Base-by-base conservation (phyloP, 345 rosid species). In the Salix viminalis region DNA sequence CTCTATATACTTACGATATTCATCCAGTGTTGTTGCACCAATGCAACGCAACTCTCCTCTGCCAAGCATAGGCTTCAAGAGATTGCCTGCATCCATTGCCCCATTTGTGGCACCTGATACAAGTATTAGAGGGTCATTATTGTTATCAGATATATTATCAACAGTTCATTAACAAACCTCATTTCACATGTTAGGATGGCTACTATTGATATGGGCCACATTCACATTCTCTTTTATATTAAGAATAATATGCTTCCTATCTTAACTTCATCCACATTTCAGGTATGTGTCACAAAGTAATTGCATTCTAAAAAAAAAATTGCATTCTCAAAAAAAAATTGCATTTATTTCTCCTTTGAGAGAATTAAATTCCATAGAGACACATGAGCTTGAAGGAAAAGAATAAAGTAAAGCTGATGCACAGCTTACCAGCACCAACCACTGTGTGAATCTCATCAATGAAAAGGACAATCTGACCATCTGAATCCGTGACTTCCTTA, bases 401-500 rank as follows among this genome's bases (percentile, higher is more conserved):
- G 42, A 34, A 60, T 42, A 56, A 52, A 23, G 7, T 42, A 67
- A 16, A 23, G 7, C 39, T 41, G n/a, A 37, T 41, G 72, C 42
- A 70, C 30, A 39, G 58, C 70, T 71, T 89, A 94, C 99, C 99
- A 82, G 99, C 99, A 37, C 99, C 99, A 73, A 96, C 98, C 56
- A 96, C 99, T 0, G 98, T 96, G 83, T 96, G 99, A 75, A 96
- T 96, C 90, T 96, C 99, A 84, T 96, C 98, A 77, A 96, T 96
- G 78, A 96, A 94, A 77, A 96, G 90, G 79, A 96, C 79, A 75
- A 42, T 94, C 84, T 92, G 99, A 64, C 99, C 97, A 70, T 96
- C 98, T 15, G 99, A 94, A 52, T 94, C 97, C 16, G 96, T 96
- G 74, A 96, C 98, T 82, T 96, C 99, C 85, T 79, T 92, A 32